A percentile compares a stretch with the other conserved stretches of the same genome.
These are phyloP conservation scores for Incumbomyces delicatus DNA, from an alignment of 2,329 filamentous ascomycete species.

Conservation along the genomic window DNA sequence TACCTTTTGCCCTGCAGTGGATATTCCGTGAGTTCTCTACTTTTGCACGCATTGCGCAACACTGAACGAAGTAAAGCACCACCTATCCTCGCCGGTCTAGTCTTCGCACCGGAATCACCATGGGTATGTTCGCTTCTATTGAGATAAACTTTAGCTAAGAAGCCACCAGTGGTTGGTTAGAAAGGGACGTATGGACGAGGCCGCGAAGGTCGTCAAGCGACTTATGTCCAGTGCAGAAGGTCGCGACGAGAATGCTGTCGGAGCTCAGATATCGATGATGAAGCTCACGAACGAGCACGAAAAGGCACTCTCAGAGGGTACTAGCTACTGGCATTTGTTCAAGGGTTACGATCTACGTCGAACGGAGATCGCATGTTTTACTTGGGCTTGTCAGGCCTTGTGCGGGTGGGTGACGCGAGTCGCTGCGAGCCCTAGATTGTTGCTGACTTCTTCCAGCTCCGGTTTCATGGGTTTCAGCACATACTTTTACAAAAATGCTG, in stretches of 20 bases:
- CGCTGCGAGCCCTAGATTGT: neutral
- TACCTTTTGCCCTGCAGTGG: conserved; percentile 18
- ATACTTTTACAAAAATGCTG: conserved; percentile 17
- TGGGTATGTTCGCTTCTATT: conserved; percentile 7
- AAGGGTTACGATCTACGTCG: conserved; percentile 28
- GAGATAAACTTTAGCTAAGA: neutral
- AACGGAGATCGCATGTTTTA: conserved; percentile 32
- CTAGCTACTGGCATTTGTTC: conserved; percentile 26
- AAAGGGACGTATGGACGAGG: conserved; percentile 12
- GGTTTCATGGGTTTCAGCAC: neutral
- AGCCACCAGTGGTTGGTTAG: conserved; percentile 6
- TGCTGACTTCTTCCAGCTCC: neutral
- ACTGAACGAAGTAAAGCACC: neutral
- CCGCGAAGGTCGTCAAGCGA: conserved; percentile 9
- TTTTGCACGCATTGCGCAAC: too few species aligned
- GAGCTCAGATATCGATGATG: conserved; percentile 23
- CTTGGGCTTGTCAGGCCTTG: conserved; percentile 50
- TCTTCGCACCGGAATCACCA: conserved; percentile 16
- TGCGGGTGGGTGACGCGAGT: conserved; percentile 32
- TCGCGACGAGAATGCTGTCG: conserved; percentile 23
- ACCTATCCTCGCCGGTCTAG: conserved; percentile 11
- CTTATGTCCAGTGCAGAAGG: conserved; percentile 12
- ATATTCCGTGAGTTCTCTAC: conserved; percentile 8
- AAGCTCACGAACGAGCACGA: conserved; percentile 21
- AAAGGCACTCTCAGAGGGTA: conserved; percentile 16